phyloP scores from a whole-genome alignment of 2,329 filamentous ascomycete species.

The Penicillium sclerotiorum region DNA sequence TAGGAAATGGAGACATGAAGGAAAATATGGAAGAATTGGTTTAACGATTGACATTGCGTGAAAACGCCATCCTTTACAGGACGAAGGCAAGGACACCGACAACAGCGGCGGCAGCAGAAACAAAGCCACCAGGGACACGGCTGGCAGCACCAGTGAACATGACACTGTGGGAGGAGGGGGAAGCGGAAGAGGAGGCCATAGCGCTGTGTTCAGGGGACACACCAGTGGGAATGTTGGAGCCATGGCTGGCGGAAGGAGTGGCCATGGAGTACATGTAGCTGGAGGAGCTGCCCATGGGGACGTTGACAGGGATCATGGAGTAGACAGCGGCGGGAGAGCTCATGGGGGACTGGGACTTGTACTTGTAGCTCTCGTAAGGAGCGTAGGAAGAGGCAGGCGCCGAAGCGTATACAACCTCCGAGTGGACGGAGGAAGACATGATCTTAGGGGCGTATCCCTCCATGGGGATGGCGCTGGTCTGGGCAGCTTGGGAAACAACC shows the following conservation, averaged over 20 bases:
- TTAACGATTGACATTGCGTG: conserved; percentile 17
- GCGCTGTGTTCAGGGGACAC: conserved; percentile 50
- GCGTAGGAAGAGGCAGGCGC: conserved; percentile 7
- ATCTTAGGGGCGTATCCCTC: conserved; percentile 5
- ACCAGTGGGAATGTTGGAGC: conserved; percentile 42
- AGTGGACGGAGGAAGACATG: conserved; percentile 4
- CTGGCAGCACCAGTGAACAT: conserved; percentile 31
- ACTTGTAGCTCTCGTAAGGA: conserved; percentile 10
- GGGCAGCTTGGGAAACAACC: conserved; percentile 5
- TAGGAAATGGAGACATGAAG: conserved; percentile 3
- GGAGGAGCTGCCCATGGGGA: conserved; percentile 22
- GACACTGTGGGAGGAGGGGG: conserved; percentile 17
- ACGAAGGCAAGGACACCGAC: conserved; percentile 32
- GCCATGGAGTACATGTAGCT: conserved; percentile 31
- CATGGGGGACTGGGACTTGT: conserved; percentile 12
- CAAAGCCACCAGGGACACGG: conserved; percentile 24
- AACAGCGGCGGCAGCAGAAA: conserved; percentile 27
- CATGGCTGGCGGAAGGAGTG: conserved; percentile 28
- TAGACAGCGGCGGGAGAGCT: conserved; percentile 19
- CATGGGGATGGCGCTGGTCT: conserved; percentile 9
- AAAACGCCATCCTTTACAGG: conserved; percentile 24
- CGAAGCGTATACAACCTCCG: conserved; percentile 2
- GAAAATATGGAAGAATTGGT: not conserved
- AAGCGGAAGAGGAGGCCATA: conserved; percentile 37
- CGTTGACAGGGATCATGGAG: conserved; percentile 32